Percentiles rank a stretch among this genome's conserved stretches.
phyloP scores from a whole-genome alignment of 345 rosid species.

The Linum lewisii region DNA sequence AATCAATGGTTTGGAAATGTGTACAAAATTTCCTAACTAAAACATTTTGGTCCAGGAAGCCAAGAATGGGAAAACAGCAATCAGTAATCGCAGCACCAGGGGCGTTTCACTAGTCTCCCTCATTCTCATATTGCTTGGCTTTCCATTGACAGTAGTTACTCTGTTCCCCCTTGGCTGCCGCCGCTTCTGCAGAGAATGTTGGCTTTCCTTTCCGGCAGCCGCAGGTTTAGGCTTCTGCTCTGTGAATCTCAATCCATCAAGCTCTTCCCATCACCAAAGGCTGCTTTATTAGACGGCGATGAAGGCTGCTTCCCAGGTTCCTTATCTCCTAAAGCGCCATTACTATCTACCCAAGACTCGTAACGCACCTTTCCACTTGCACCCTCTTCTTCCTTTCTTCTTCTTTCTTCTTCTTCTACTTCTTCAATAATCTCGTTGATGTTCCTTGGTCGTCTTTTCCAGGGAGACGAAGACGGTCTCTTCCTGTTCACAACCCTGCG shows the following conservation, averaged over 20 bases:
- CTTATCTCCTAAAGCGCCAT: slow-evolving; percentile 17
- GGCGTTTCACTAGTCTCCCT: slow-evolving; percentile 25
- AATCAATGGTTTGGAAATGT: background rate
- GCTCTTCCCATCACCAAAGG: slow-evolving; percentile 57
- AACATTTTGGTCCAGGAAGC: slow-evolving; percentile 41
- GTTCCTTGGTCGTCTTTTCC: background rate
- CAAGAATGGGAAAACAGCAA: slow-evolving; percentile 52
- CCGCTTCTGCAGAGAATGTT: background rate
- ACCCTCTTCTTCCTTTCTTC: slow-evolving; percentile 12
- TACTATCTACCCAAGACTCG: slow-evolving; percentile 20
- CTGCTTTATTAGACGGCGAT: background rate
- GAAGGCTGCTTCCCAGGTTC: slow-evolving; percentile 11
- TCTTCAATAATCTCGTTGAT: slow-evolving; percentile 8
- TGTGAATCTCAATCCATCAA: slow-evolving; percentile 18
- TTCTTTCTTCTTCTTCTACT: slow-evolving; percentile 15
- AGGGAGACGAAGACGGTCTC: slow-evolving; percentile 13
- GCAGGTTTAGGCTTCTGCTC: background rate
- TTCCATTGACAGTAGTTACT: background rate
- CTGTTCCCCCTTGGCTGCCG: background rate
- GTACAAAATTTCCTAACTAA: slow-evolving; percentile 11
- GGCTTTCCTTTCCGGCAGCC: background rate
- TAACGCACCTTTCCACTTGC: slow-evolving; percentile 16
- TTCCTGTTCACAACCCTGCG: slow-evolving; percentile 19
- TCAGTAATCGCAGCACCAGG: slow-evolving; percentile 43
- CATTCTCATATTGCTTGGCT: background rate